Percentiles rank a stretch among this genome's conserved stretches.
Conservation (phyloP, 441 rosid genomes). For the Manihot esculenta region DNA sequence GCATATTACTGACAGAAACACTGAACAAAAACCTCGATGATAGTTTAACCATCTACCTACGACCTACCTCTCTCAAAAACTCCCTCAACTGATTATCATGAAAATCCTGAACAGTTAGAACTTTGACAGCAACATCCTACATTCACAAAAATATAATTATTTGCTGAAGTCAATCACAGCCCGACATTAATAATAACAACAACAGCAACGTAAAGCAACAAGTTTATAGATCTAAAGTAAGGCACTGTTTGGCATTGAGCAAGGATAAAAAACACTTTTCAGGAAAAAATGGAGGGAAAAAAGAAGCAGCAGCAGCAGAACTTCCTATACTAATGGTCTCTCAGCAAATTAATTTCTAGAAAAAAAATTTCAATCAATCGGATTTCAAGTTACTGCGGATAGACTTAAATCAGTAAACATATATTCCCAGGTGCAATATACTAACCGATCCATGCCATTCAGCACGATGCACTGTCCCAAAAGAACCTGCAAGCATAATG, state of each 20-base stretch:
- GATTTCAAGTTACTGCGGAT: too few relatives aligned
- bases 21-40: background rate
- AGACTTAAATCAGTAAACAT: too few relatives aligned
- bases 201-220: background rate
- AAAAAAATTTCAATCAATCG: too few relatives aligned
- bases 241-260: too few relatives aligned
- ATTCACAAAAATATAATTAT: constrained; percentile 13
- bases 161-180: too few relatives aligned
- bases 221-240: too few relatives aligned
- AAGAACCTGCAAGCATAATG: constrained; percentile 67
- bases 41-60: background rate
- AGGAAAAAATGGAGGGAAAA: too few relatives aligned
- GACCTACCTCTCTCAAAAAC: constrained; percentile 81
- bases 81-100: constrained; percentile 86
- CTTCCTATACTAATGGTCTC: too few relatives aligned
- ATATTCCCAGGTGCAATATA: constrained; percentile 16
- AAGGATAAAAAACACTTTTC: too few relatives aligned
- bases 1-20: background rate
- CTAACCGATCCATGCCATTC: constrained; percentile 99
- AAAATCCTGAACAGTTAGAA: constrained; percentile 78
- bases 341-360: too few relatives aligned
- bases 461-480: constrained; percentile 98
- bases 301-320: too few relatives aligned
- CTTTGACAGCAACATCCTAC: constrained; percentile 97
- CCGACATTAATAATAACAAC: too few relatives aligned